These are phyloP conservation scores for Hypoxylon sp. DNA, from an alignment of 2,329 filamentous ascomycete genomes.

Conservation along the genomic window DNA sequence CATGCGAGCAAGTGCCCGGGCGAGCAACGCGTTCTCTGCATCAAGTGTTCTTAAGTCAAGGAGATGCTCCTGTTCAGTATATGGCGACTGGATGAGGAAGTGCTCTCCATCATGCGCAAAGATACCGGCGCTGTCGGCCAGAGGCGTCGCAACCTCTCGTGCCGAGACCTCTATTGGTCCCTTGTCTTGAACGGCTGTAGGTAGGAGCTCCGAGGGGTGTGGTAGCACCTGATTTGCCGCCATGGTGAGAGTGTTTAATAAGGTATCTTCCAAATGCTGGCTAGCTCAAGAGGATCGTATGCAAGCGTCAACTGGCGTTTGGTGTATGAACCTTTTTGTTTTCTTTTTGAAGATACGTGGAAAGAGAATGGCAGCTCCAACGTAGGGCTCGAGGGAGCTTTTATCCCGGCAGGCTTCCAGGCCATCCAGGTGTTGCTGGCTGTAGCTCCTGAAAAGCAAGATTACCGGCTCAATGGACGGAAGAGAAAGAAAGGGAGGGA, in stretches of 20 bases:
- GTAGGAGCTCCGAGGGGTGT: constrained; percentile 22
- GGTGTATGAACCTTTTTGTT: background rate
- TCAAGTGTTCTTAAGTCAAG: constrained; percentile 79
- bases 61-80: constrained; percentile 77
- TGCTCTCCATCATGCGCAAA: constrained; percentile 37
- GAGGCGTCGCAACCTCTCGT: constrained; percentile 24
- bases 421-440: constrained; percentile 21
- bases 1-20: constrained; percentile 77
- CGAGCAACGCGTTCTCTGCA: constrained; percentile 76
- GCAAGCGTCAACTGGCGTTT: constrained; percentile 1
- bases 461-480: constrained; percentile 25
- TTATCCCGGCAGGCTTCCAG: constrained; percentile 26
- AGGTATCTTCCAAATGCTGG: constrained; percentile 7
- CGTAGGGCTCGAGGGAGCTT: constrained; percentile 20
- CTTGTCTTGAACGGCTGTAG: constrained; percentile 33
- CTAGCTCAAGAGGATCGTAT: constrained; percentile 1
- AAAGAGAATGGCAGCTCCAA: background rate
- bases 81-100: constrained; percentile 79
- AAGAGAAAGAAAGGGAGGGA: constrained; percentile 13
- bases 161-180: constrained; percentile 34
- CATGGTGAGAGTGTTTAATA: constrained; percentile 31
- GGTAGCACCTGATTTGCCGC: constrained; percentile 35
- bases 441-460: constrained; percentile 8
- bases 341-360: background rate
- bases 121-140: constrained; percentile 7